Evolutionary conservation across 768 basidiomycete genomes (phyloP).

Genomic region (Tylopilus rubrobrunneus): DNA sequence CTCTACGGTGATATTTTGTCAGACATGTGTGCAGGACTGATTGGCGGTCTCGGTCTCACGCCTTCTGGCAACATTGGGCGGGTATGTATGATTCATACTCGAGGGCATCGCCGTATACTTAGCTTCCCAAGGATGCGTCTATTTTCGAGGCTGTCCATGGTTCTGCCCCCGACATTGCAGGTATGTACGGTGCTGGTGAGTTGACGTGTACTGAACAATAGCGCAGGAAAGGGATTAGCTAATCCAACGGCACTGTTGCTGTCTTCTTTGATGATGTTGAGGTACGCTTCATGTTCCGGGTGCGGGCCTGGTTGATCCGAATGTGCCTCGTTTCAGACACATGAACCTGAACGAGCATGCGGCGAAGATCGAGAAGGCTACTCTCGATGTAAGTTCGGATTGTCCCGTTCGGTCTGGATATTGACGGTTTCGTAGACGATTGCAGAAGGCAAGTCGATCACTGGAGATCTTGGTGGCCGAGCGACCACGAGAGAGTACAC

Average conservation of each 20-base stretch:
- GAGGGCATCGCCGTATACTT: constrained; percentile 10
- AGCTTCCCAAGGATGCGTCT: constrained; percentile 74
- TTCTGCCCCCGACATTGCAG: constrained; percentile 98
- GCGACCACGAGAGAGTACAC: constrained; percentile 89
- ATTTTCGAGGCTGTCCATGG: constrained; percentile 99
- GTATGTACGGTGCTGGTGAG: constrained; percentile 35
- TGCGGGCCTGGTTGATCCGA: constrained; percentile 18
- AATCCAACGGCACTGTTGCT: constrained; percentile 99
- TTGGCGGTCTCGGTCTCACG: constrained; percentile 95
- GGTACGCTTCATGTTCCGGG: constrained; percentile 45
- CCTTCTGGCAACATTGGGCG: constrained; percentile 97
- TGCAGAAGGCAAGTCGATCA: constrained; percentile 93
- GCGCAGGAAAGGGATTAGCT: constrained; percentile 79
- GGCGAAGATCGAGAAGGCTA: constrained; percentile 86
- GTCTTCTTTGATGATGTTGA: constrained; percentile 96
- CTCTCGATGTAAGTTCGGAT: constrained; percentile 66
- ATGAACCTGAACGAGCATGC: constrained; percentile 88
- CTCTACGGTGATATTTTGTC: constrained; percentile 94
- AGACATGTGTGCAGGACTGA: constrained; percentile 98
- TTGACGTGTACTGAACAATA: not conserved
- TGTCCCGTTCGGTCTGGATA: not conserved
- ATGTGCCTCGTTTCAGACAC: constrained; percentile 53
- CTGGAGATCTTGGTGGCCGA: constrained; percentile 94
- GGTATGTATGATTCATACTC: constrained; percentile 40
- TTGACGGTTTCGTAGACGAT: constrained; percentile 64